phyloP scores from a whole-genome alignment of 2,329 filamentous ascomycete genomes.

The Aspergillus sclerotialis region DNA sequence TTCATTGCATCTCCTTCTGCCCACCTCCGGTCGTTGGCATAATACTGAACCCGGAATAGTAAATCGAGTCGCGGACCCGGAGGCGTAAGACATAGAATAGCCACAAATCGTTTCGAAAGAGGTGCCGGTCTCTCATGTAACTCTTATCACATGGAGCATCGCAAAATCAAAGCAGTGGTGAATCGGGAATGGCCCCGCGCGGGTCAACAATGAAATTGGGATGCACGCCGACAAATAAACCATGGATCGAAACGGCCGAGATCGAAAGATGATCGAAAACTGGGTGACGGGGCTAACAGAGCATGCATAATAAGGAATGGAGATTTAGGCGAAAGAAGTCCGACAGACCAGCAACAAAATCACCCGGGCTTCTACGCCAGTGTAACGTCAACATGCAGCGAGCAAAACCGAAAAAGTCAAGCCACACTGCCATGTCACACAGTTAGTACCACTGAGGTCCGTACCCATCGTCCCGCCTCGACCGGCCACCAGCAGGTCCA shows the following conservation, averaged over 20 bases:
- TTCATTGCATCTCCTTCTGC: conserved; percentile 28
- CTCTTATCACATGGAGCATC: conserved; percentile 1
- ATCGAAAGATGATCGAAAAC: conserved; percentile 29
- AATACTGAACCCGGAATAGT: conserved; percentile 8
- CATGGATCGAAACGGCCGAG: conserved; percentile 24
- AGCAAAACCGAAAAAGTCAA: conserved; percentile 16
- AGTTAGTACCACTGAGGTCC: conserved; percentile 41
- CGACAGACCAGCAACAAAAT: too few species aligned
- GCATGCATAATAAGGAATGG: conserved; percentile 25
- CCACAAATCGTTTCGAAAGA: conserved; percentile 28
- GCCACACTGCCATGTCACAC: conserved; percentile 24
- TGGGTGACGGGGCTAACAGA: conserved; percentile 27
- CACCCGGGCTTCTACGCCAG: too few species aligned
- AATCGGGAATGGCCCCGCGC: conserved; percentile 5
- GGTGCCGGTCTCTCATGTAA: conserved; percentile 14
- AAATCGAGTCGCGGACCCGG: conserved; percentile 12
- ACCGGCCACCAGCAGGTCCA: conserved; percentile 42
- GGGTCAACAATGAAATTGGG: conserved; percentile 8
- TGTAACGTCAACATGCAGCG: conserved; percentile 21
- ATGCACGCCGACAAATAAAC: conserved; percentile 13
- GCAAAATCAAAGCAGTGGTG: conserved; percentile 5
- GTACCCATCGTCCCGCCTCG: conserved; percentile 49
- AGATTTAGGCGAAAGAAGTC: conserved; percentile 27
- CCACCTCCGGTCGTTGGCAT: conserved; percentile 15
- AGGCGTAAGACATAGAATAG: conserved; percentile 26